phyloP scores from a whole-genome alignment of 495 filamentous ascomycete species.

The Penicillium herquei region DNA sequence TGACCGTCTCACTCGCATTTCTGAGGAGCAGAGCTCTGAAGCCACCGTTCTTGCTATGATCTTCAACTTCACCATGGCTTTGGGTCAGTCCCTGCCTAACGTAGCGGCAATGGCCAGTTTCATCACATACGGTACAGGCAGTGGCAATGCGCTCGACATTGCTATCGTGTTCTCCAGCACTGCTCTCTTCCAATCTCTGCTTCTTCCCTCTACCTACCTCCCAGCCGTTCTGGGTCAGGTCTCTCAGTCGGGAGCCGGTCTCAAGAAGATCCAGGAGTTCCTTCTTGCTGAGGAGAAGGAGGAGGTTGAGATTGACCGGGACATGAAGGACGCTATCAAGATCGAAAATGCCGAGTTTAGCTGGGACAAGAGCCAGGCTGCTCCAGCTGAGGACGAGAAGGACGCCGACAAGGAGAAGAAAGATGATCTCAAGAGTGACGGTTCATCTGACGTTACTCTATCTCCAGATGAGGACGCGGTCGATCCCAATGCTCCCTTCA shows the following conservation, averaged over 20 bases:
- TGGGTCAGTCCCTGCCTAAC: neutral
- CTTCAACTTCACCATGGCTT: neutral
- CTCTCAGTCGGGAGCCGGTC: neutral
- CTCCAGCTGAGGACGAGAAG: neutral
- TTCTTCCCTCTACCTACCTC: neutral
- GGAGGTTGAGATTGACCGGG: neutral
- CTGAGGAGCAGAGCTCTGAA: neutral
- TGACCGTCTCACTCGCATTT: neutral
- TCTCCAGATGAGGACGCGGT: neutral
- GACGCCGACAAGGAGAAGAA: neutral
- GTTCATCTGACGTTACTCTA: neutral
- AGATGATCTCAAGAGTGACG: neutral
- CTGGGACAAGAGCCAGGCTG: neutral
- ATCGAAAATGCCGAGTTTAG: neutral
- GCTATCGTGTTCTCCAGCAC: neutral
- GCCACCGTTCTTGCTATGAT: neutral
- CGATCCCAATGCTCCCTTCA: neutral
- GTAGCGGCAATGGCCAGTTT: neutral
- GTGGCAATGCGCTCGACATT: neutral
- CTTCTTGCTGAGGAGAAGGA: neutral
- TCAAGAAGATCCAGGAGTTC: neutral
- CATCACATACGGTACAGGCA: neutral
- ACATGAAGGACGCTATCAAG: neutral
- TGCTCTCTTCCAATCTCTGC: neutral
- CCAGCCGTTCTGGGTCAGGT: neutral